phyloP scores from a whole-genome alignment of 164 flowering plant genomes.

The Magnolia kwangsiensis region DNA sequence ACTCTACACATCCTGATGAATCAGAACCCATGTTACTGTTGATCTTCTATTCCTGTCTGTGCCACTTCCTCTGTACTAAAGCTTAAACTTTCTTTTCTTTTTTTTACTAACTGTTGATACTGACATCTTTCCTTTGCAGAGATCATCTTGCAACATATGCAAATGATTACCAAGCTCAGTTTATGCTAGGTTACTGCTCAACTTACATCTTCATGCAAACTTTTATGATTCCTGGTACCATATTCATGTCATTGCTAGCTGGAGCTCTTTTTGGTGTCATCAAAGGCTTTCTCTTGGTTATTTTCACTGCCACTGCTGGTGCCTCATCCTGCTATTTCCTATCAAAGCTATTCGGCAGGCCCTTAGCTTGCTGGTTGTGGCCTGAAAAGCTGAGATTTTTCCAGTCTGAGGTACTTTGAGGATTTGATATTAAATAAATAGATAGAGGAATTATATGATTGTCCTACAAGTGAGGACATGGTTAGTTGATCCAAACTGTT shows the following conservation, averaged over 20 bases:
- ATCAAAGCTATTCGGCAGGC: conserved; percentile 92
- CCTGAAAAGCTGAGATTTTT: conserved; percentile 85
- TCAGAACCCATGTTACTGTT: not conserved
- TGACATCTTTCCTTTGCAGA: conserved; percentile 33
- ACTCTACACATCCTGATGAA: not conserved
- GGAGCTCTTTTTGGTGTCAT: conserved; percentile 95
- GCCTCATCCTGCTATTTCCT: conserved; percentile 90
- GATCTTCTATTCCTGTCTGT: not conserved
- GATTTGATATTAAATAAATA: not conserved
- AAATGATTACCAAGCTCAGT: conserved; percentile 58
- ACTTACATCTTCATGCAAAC: conserved; percentile 99
- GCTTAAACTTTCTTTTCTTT: too few species aligned
- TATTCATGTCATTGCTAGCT: conserved; percentile 95
- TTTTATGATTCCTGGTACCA: conserved; percentile 99
- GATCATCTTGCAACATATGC: conserved; percentile 81
- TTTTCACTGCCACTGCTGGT: conserved; percentile 92
- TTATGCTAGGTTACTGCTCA: conserved; percentile 90
- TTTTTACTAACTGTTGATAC: not conserved
- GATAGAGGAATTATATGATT: not conserved
- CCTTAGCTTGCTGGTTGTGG: conserved; percentile 87
- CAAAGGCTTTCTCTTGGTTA: conserved; percentile 76
- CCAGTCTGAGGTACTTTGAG: conserved; percentile 74
- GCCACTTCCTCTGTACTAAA: not conserved
- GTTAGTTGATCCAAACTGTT: not conserved
- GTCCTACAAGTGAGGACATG: not conserved